These are phyloP conservation scores for Kodamaea hsintzibuensis DNA, from an alignment of 805 yeast species.

Conservation along the genomic window DNA sequence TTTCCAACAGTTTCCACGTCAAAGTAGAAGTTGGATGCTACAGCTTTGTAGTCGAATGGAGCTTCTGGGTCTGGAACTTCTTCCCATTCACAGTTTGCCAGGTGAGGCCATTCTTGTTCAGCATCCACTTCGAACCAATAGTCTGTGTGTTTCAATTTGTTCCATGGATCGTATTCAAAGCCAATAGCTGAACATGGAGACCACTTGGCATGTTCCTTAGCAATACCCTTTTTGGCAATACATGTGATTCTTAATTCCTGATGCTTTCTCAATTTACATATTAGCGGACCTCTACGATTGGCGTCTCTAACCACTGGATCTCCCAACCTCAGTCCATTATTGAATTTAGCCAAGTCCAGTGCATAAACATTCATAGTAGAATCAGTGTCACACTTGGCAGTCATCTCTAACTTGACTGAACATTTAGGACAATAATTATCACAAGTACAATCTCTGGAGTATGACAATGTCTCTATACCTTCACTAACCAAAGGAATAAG, in stretches of 20 bases:
- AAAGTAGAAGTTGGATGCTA: conserved; percentile 78
- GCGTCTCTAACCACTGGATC: conserved; percentile 83
- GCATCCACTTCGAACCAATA: conserved; percentile 94
- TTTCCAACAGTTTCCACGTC: conserved; percentile 93
- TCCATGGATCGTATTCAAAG: conserved; percentile 99
- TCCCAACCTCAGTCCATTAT: conserved; percentile 58
- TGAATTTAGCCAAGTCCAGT: conserved; percentile 59
- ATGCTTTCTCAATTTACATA: conserved; percentile 87
- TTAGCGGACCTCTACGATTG: conserved; percentile 78
- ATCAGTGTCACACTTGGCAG: conserved; percentile 88
- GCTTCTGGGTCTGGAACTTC: conserved; percentile 91
- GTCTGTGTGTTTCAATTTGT: conserved; percentile 92
- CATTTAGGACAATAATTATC: conserved; percentile 97
- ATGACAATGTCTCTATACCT: conserved; percentile 80
- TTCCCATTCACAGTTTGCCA: conserved; percentile 90
- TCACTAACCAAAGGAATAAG: conserved; percentile 83
- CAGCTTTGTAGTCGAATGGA: conserved; percentile 79
- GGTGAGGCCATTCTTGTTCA: conserved; percentile 90
- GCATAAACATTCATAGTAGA: conserved; percentile 89
- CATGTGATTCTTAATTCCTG: conserved; percentile 89
- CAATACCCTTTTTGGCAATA: conserved; percentile 95
- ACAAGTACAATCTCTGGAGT: conserved; percentile 95
- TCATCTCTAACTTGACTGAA: conserved; percentile 80
- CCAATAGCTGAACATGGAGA: conserved; percentile 94
- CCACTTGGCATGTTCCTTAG: conserved; percentile 99